Conservation (phyloP, 192 early-diverging fungal species). For the Spizellomyces sp. region DNA sequence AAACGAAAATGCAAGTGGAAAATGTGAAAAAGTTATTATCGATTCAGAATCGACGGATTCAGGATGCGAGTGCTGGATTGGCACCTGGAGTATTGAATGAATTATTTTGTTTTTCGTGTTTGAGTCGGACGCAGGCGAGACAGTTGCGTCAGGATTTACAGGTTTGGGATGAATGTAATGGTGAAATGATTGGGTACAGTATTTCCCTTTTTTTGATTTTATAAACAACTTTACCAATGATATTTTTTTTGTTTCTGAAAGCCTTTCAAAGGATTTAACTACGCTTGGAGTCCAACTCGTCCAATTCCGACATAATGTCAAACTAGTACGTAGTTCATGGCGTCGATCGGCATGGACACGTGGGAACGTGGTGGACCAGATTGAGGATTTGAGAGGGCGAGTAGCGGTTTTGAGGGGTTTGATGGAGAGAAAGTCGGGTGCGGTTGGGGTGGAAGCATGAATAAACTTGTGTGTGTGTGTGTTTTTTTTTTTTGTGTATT, state of each 20-base stretch:
- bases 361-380: conserved; percentile 20
- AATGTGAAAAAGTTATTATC: background rate
- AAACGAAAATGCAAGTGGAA: conserved; percentile 8
- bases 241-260: too few species aligned
- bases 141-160: conserved; percentile 25
- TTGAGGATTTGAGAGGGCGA: background rate
- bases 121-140: conserved; percentile 18
- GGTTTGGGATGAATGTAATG: conserved; percentile 20
- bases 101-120: conserved; percentile 8
- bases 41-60: background rate
- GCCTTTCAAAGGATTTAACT: conserved; percentile 13
- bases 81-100: background rate
- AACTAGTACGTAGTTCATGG: conserved; percentile 16
- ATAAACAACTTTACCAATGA: too few species aligned
- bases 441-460: too few species aligned
- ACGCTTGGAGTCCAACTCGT: conserved; percentile 9
- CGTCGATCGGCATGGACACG: background rate
- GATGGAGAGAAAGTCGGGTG: too few species aligned
- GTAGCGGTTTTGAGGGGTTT: too few species aligned
- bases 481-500: too few species aligned
- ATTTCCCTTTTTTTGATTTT: too few species aligned
- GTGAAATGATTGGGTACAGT: conserved; percentile 5
- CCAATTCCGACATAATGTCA: conserved; percentile 25
- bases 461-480: too few species aligned
- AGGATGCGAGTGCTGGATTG: background rate